Base-by-base conservation (phyloP, 169 alveolate species). In the Cryptosporidium parvum region DNA sequence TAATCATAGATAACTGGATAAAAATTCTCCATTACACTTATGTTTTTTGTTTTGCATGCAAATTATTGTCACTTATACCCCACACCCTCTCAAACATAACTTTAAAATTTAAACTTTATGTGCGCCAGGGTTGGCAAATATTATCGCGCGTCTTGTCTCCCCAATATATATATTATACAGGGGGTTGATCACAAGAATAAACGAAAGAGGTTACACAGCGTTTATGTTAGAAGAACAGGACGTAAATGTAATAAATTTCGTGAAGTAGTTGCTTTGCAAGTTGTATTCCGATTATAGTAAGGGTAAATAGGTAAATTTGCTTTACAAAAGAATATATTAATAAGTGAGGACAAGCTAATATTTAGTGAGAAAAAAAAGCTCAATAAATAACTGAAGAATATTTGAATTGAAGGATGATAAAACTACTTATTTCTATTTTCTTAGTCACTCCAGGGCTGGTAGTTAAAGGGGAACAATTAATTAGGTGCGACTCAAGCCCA, bases 61-160 rank as follows among this genome's bases (percentile, higher is more conserved):
- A 48, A 48, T 48, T 14, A 3, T 14, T 48, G 56, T 0, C 56
- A 48, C 1, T 48, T 48, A 12, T 16, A 48, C n/a, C 67, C 67
- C 67, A 56, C 67, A 56, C 35, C 23, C n/a, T 23, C 33, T 2
- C 29, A 56, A 21, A 56, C 12, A 10, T 16, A 26, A 5, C 29
- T 53, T 56, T 56, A 10, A n/a, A 56, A 56, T 56, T 56, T 8
- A n/a, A 56, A 12, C 37, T 3, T 37, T 21, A 16, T n/a, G 12
- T 2, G 67, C 67, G 67, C 35, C 37, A 56, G 31, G 67, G 67
- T n/a, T 56, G 67, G 67, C 67, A 56, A 56, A 56, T 6, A 9
- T 7, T n/a, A 37, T 56, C 35, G 67, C 14, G 12, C 67, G 67
- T 21, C 37, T 9, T 56, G 67, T 56, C 67, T 56, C 67, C 67